Base-by-base conservation (phyloP, 306 rosid genomes). In the Vigna mungo region DNA sequence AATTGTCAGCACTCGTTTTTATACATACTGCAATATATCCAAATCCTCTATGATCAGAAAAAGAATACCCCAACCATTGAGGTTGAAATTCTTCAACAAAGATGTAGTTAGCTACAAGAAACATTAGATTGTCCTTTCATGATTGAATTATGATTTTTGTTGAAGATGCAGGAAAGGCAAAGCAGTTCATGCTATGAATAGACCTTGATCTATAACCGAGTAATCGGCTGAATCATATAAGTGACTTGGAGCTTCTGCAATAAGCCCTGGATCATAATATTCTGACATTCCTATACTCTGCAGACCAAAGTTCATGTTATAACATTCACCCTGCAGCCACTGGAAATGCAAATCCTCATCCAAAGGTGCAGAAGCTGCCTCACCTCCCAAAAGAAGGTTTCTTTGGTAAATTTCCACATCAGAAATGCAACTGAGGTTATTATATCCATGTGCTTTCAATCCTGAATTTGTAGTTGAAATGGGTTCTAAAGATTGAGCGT, bases 131-230 rank as follows among this genome's bases (percentile, higher is more conserved):
- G 83, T 71, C 76, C 58, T 82, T 80, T 78, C 89, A 79, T n/a
- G 71, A 63, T 32, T 63, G 66, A 55, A 55, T 18, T 51, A 47
- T 68, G 71, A 34, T 32, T 52, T 66, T 81, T 77, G 60, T 55
- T 72, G 81, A 72, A 72, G 84, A 72, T 54, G 81, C 46, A 73
- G 36, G 74, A 25, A 74, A 71, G 59, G 76, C 52, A 44, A 73
- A 12, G 84, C 84, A 51, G 76, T 73, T 90, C 87, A 87, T 75
- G 86, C 85, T 69, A 90, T 89, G 80, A 88, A 92, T 60, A 91
- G 91, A 75, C 98, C 87, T 80, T 92, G 90, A 86, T 91, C 98
- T 68, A 88, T 61, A 23, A 88, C 72, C 20, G 88, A 65, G 78
- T 85, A 89, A 64, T 96, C 98, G 23, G 90, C 78, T 59, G 89